phyloP scores from a whole-genome alignment of 768 basidiomycete genomes.

The Amanita rubescens region DNA sequence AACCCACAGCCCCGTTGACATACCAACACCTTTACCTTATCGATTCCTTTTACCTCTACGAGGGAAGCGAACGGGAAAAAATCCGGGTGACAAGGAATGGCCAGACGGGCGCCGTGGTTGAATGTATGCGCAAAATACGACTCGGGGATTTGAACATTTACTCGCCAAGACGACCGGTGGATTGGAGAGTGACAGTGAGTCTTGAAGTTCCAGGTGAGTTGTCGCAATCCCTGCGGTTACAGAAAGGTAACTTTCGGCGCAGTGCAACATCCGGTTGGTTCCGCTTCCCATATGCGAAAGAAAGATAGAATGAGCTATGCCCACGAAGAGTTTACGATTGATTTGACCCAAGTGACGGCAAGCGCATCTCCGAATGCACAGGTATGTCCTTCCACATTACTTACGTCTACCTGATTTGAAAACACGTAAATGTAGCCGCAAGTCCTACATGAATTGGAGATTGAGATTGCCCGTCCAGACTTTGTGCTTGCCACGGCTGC shows the following conservation, averaged over 20 bases:
- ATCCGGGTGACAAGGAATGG: slow-evolving; percentile 82
- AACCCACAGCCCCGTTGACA: slow-evolving; percentile 50
- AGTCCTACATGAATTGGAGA: slow-evolving; percentile 78
- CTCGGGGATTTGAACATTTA: slow-evolving; percentile 85
- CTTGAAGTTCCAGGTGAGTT: slow-evolving; percentile 78
- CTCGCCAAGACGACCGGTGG: slow-evolving; percentile 73
- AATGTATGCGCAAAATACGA: slow-evolving; percentile 72
- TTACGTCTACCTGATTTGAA: slow-evolving; percentile 2
- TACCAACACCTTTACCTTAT: slow-evolving; percentile 74
- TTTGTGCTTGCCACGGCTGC: slow-evolving; percentile 65
- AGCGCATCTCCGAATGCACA: slow-evolving; percentile 37
- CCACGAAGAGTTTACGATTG: slow-evolving; percentile 90
- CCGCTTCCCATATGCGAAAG: slow-evolving; percentile 51
- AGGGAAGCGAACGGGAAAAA: slow-evolving; percentile 42
- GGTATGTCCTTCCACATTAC: slow-evolving; percentile 36
- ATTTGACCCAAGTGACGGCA: slow-evolving; percentile 86
- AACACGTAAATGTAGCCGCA: slow-evolving; percentile 35
- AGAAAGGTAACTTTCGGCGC: not conserved
- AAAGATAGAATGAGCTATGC: slow-evolving; percentile 92
- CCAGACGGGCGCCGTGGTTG: slow-evolving; percentile 54
- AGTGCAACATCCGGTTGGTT: slow-evolving; percentile 67
- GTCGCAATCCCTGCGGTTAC: not conserved
- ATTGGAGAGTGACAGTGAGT: slow-evolving; percentile 92
- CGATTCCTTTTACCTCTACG: slow-evolving; percentile 68
- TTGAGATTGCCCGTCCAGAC: slow-evolving; percentile 74